Evolutionary conservation across 129 eudicot genomes (phyloP).

Genomic region (Helichrysum umbraculigerum): DNA sequence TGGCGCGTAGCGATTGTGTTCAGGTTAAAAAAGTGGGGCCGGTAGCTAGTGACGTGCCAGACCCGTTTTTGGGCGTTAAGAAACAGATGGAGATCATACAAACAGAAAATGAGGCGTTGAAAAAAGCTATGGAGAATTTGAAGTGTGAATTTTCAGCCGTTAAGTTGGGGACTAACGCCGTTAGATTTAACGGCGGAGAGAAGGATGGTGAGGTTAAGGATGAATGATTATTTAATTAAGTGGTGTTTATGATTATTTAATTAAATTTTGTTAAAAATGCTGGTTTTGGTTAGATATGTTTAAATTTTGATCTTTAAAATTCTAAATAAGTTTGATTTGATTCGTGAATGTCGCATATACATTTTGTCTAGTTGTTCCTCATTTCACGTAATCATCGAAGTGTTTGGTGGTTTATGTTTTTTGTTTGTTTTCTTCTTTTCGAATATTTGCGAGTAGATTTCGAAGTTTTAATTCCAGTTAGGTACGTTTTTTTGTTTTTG

Average conservation of each 20-base stretch:
- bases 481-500: too few relatives aligned
- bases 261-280: too few relatives aligned
- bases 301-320: too few relatives aligned
- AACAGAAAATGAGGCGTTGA: slow-evolving; percentile 55
- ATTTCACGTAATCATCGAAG: too few relatives aligned
- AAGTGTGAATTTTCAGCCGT: slow-evolving; percentile 51
- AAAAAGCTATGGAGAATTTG: slow-evolving; percentile 57
- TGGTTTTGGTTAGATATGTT: too few relatives aligned
- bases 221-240: slow-evolving; percentile 33
- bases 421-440: too few relatives aligned
- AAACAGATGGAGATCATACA: slow-evolving; percentile 56
- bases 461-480: too few relatives aligned
- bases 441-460: too few relatives aligned
- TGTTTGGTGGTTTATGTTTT: too few relatives aligned
- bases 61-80: slow-evolving; percentile 53
- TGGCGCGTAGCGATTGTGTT: slow-evolving; percentile 33
- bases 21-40: slow-evolving; percentile 6
- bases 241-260: background rate
- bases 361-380: too few relatives aligned
- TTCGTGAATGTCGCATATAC: too few relatives aligned
- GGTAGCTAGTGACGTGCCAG: slow-evolving; percentile 41
- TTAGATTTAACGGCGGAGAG: slow-evolving; percentile 19
- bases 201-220: slow-evolving; percentile 12
- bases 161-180: slow-evolving; percentile 19
- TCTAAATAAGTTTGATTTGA: too few relatives aligned